Evolutionary conservation across 2,329 filamentous ascomycete genomes (phyloP), one percentile per base, ranked within the genome.

Genomic region (Chalaropsis thielavioides): DNA sequence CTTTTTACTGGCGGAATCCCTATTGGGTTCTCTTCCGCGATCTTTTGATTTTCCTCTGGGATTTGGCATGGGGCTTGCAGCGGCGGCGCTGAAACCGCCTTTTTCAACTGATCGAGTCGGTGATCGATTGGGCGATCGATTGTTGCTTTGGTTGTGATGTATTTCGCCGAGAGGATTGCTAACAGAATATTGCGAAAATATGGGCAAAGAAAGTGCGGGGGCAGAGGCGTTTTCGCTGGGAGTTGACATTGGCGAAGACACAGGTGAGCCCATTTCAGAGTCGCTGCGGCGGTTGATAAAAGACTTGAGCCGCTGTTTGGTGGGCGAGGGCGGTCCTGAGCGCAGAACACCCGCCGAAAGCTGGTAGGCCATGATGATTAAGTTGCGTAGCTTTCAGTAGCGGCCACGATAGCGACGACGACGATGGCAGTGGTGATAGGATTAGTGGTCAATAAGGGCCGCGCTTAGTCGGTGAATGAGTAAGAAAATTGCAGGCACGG

Each of bases 1-100:
- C 38, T 61, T 35, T 60, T 43, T 63, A 44, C 31, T 22, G 24
- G 22, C 51, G 19, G 19, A 3, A 41, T 63, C 61, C 49, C 75
- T 78, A 67, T 71, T 68, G 51, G 69, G 61, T 62, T 78, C 78
- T 68, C 74, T 77, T 49, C 70, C 69, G 27, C 71, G 65, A 17
- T 67, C 65, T 51, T 62, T 67, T 13, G 64, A 63, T 8, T 40
- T 56, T 13, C 46, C 46, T 19, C 40, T 46, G 13, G 60, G 38
- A 51, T 19, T 46, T 44, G 44, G 31, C 40, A 44, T 44, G 38
- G 40, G 17, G 46, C 40, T 22, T 49, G 54, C 35, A 22, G 22
- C 49, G 11, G 22, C 49, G 11, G 58, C 19, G 15, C 56, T 63
- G 15, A 62, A 64, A 17, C 62, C 62, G n/a, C 38, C 62, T 38